Evolutionary conservation across 1,139 yeast species (phyloP).

Genomic region (Kluyveromyces sp.): DNA sequence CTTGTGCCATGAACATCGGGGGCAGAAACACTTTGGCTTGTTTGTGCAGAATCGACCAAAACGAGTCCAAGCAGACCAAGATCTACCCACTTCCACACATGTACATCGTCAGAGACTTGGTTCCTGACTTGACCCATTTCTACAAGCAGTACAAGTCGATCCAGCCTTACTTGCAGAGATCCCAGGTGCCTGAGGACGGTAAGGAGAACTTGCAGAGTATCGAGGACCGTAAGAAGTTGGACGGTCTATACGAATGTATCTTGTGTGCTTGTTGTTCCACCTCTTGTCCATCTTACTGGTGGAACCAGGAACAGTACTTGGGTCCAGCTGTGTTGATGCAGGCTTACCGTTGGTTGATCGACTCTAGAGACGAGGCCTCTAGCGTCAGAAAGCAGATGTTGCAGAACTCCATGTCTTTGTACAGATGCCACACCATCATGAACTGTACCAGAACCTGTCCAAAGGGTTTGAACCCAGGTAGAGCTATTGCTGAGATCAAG

Average conservation of each 20-base stretch:
- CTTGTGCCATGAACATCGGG: constrained; percentile 99
- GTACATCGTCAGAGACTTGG: constrained; percentile 95
- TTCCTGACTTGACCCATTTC: constrained; percentile 94
- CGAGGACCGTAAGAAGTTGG: constrained; percentile 92
- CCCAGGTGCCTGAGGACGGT: constrained; percentile 76
- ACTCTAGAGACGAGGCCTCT: constrained; percentile 91
- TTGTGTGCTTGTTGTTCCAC: constrained; percentile 99
- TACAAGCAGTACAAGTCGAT: constrained; percentile 98
- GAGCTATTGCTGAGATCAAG: constrained; percentile 95
- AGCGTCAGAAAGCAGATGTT: constrained; percentile 77
- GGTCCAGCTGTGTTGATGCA: constrained; percentile 99
- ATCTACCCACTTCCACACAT: constrained; percentile 97
- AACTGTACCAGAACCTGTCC: constrained; percentile 98
- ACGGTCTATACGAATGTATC: constrained; percentile 95
- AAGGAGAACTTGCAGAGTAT: constrained; percentile 87
- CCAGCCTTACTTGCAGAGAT: constrained; percentile 92
- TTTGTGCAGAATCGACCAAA: constrained; percentile 85
- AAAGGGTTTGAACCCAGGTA: constrained; percentile 97
- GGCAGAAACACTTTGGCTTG: constrained; percentile 97
- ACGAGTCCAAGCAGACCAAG: constrained; percentile 66
- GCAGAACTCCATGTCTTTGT: constrained; percentile 94
- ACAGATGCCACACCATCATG: constrained; percentile 99
- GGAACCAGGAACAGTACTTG: constrained; percentile 98
- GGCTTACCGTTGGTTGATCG: constrained; percentile 98
- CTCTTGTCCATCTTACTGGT: constrained; percentile 99